Conservation (phyloP, 805 yeast genomes). For the Candida sakaeoensis region DNA sequence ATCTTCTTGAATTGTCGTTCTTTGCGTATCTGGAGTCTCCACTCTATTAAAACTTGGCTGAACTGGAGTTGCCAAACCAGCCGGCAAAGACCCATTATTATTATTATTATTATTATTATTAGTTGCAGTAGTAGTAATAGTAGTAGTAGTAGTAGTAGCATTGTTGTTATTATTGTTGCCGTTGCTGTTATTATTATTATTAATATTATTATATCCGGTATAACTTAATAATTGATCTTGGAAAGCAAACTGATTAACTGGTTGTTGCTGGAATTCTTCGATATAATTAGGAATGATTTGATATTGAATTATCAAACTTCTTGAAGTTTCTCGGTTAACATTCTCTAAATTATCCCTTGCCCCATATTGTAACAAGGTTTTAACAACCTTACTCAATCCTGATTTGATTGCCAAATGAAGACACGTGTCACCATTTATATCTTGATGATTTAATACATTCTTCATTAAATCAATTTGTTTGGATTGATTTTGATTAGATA, state of each 20-base stretch:
- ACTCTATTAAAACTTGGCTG: slow-evolving; percentile 17
- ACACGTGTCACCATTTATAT: slow-evolving; percentile 80
- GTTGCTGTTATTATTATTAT: background rate
- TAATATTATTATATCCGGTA: slow-evolving; percentile 5
- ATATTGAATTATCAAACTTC: slow-evolving; percentile 39
- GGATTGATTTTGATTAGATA: slow-evolving; percentile 26
- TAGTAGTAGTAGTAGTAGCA: no score
- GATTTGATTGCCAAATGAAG: slow-evolving; percentile 70
- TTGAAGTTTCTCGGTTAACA: slow-evolving; percentile 41
- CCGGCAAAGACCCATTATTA: background rate
- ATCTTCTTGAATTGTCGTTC: slow-evolving; percentile 43
- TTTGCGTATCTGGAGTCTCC: slow-evolving; percentile 45
- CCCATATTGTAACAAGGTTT: slow-evolving; percentile 79
- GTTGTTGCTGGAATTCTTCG: background rate
- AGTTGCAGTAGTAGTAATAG: no score
- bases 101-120: background rate
- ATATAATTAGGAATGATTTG: slow-evolving; percentile 20
- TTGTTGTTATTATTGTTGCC: background rate
- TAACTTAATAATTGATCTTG: slow-evolving; percentile 6
- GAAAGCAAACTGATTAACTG: slow-evolving; percentile 3
- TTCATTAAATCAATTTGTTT: slow-evolving; percentile 60
- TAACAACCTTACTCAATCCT: slow-evolving; percentile 70
- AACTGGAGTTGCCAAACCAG: slow-evolving; percentile 27
- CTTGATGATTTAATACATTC: slow-evolving; percentile 70
- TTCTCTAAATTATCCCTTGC: slow-evolving; percentile 57